Conservation (phyloP, 306 rosid genomes). For the Crotalaria pallida region DNA sequence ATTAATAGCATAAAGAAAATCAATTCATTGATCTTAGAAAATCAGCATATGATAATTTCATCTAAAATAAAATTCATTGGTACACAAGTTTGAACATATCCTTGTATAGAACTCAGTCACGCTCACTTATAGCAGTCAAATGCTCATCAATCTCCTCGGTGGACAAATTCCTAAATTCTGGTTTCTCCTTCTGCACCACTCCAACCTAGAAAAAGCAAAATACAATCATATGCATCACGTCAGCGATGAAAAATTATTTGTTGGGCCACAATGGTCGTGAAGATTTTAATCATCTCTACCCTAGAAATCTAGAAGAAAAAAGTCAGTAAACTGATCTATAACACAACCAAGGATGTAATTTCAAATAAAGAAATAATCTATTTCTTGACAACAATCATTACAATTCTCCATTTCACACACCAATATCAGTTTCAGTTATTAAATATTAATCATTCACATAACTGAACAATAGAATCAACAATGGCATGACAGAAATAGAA, state of each 20-base stretch:
- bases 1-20: neutral
- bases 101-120: slow-evolving; percentile 53
- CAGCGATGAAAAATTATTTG: neutral
- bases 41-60: neutral
- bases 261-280: neutral
- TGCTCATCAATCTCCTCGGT: slow-evolving; percentile 96
- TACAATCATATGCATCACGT: neutral
- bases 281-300: neutral
- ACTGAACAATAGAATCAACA: neutral
- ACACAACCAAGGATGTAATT: neutral
- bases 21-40: neutral
- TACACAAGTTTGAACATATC: slow-evolving; percentile 8
- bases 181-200: slow-evolving; percentile 74
- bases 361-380: neutral
- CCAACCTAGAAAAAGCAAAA: slow-evolving; percentile 62
- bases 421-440: neutral
- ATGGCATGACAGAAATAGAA: neutral
- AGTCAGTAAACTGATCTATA: neutral
- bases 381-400: neutral
- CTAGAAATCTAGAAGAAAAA: neutral
- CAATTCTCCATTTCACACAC: neutral
- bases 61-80: neutral
- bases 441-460: neutral
- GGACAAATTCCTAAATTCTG: slow-evolving; percentile 71
- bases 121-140: slow-evolving; percentile 97